Evolutionary conservation across 495 filamentous ascomycete genomes (phyloP), one percentile per base, ranked within the genome.

Genomic region (Hyaloscypha finlandica): DNA sequence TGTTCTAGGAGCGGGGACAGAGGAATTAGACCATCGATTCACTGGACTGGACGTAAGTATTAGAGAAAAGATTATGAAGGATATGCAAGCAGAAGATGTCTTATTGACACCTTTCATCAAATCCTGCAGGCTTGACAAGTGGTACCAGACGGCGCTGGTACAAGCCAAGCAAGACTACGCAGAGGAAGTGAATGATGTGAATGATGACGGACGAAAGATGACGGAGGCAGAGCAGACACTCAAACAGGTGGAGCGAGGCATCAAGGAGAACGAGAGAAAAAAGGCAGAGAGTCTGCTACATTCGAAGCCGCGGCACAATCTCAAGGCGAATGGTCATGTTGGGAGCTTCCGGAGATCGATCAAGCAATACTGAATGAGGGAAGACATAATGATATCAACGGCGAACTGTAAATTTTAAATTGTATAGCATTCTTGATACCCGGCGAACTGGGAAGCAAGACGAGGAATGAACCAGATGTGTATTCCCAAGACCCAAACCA

Each of bases 71-170:
- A 76, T 81, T 33, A 76, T 83, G 39, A 68, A 74, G 22, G 85
- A 86, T 32, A 69, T 73, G 66, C 56, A 79, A 37, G 71, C 65
- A 20, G 85, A 88, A 70, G 76, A 81, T 68, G 74, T 77, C n/a
- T 67, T 73, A 4, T 65, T 87, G 22, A 67, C 69, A n/a, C 65
- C 73, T 11, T 77, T 80, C 65, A 76, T 88, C 9, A 76, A 84
- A 59, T 75, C 72, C 35, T 79, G 77, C 16, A 75, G 81, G 33
- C 77, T 88, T 29, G 82, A 80, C 6, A 79, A 83, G 57, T 85
- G 85, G 83, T 83, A 80, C 67, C 79, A 82, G 58, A 77, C 79
- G 53, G 75, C 85, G 25, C 55, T 81, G 6, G 75, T 67, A 8
- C 61, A 64, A 11, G 73, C 73, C 14, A 69, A 68, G 33, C 37